Evolutionary conservation across 495 filamentous ascomycete genomes (phyloP), one percentile per base, ranked within the genome.

Genomic region (Penicillium paxilli): DNA sequence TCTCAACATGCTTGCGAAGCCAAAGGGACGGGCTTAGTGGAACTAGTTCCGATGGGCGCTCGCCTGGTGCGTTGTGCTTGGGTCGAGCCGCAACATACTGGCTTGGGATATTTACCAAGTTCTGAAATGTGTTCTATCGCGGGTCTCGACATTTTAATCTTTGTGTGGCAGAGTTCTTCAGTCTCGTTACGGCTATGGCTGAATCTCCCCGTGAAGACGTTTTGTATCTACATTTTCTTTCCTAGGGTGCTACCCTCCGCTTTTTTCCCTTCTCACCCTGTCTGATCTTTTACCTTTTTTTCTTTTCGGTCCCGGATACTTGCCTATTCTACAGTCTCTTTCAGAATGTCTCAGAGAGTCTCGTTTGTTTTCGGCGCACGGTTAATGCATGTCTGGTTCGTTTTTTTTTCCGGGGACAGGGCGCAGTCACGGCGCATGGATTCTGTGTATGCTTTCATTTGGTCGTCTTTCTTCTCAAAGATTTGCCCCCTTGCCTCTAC

Each of bases 1-100:
- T 26, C 56, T 82, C 65, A 77, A 81, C 40, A 70, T 79, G 74
- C 68, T 82, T 9, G 65, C 79, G 21, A 74, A 79, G 54, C 79
- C 79, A 3, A 82, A 80, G 67, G 60, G 60, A 17, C 73, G 71
- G 28, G 49, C 51, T 26, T 74, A 63, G 58, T 30, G 1, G 47
- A 42, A 23, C 21, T 17, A 50, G 32, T 28, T 11, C 4, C 26
- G 11, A 35, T 25, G 30, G 25, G 30, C 49, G 33, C 25, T 47
- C 47, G 57, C 54, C 55, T 57, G 57, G 55, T 25, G 60, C 51
- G 52, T 53, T 58, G n/a, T 20, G 26, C 51, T 26, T 41, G 20
- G 41, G 30, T 23, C 28, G 16, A 20, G 30, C n/a, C n/a, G 4
- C 30, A 14, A 14, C 30, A 12, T 32, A 4, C n/a, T 40, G 21